Base-by-base conservation (phyloP, 495 filamentous ascomycete genomes). In the Physcia stellaris region DNA sequence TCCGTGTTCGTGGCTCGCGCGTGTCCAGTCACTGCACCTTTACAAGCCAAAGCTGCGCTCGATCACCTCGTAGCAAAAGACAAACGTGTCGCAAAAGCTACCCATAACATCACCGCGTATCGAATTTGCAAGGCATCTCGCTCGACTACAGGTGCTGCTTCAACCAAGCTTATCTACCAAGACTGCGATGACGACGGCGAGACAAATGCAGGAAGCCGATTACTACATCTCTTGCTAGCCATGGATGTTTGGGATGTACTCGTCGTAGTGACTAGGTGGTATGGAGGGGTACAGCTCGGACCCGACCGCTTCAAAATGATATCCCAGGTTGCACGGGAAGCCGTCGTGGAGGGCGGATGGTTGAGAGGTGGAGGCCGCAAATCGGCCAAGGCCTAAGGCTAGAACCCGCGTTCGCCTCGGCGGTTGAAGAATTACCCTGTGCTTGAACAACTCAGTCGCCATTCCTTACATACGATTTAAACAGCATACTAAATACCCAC, bases 131-230 rank as follows among this genome's bases (percentile, higher is more conserved):
- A 61, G 15, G 7, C 11, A 26, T 37, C 27, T n/a, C 13, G 13
- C 10, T 32, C 22, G 12, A 21, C 17, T 10, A 40, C 40, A 15
- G 16, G 23, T n/a, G 28, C 10, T 26, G 58, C 68, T 24, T 49
- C 55, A 4, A 53, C 60, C 0, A 67, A 67, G 44, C 71, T 77
- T 15, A 67, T 66, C 24, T 81, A 75, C 41, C 84, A 95, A 55
- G 90, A 98, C 59, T 93, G 79, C 52, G 79, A 98, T 48, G 90
- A 96, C 54, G 90, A 98, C 53, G 90, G 90, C 9, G 90, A 98
- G 65, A 83, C 79, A n/a, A 90, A 90, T 17, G 90, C 90, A 4
- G 90, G 90, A 1, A 75, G 79, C 0, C 70, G 90, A 19, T 50
- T 96, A 49, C 62, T 94, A 28, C 83, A 92, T 62, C 60, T 98